Evolutionary conservation across 1,284 basidiomycete genomes (phyloP).

Genomic region (Tilletiopsis washingtonensis): DNA sequence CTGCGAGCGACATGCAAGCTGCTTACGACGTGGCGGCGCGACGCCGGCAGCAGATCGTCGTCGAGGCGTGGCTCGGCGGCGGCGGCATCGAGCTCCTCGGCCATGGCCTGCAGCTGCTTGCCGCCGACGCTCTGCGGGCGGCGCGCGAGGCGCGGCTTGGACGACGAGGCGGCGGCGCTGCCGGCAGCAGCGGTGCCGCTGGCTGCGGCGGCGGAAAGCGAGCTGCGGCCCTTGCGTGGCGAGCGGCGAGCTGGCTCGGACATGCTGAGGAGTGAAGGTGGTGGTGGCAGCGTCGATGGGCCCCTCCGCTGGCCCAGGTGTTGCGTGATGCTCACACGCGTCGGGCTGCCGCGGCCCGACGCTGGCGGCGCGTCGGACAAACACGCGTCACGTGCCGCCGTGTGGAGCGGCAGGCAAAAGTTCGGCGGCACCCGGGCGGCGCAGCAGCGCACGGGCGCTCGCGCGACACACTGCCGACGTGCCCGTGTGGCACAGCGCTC

Average conservation of each 20-base stretch:
- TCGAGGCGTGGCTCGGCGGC: too few species aligned
- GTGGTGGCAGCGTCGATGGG: not conserved
- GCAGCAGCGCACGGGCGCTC: too few species aligned
- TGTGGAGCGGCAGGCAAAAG: too few species aligned
- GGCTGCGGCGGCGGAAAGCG: not conserved
- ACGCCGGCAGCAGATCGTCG: not conserved
- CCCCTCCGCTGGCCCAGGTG: too few species aligned
- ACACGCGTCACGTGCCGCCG: too few species aligned
- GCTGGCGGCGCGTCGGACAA: too few species aligned
- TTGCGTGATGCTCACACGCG: too few species aligned
- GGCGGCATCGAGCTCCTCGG: too few species aligned
- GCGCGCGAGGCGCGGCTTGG: not conserved
- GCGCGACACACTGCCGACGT: too few species aligned
- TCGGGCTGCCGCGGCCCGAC: too few species aligned
- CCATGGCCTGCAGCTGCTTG: not conserved
- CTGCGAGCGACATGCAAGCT: not conserved
- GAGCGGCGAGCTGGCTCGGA: not conserved
- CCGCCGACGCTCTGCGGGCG: slow-evolving; percentile 3
- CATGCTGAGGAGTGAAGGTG: not conserved
- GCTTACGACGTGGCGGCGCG: not conserved
- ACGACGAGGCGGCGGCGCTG: not conserved
- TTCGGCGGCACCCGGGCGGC: too few species aligned
- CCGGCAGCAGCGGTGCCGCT: not conserved
- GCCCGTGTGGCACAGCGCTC: too few species aligned
- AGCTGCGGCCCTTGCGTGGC: not conserved